Base-by-base conservation (phyloP, 2,329 filamentous ascomycete genomes). In the Trichophyton rubrum region DNA sequence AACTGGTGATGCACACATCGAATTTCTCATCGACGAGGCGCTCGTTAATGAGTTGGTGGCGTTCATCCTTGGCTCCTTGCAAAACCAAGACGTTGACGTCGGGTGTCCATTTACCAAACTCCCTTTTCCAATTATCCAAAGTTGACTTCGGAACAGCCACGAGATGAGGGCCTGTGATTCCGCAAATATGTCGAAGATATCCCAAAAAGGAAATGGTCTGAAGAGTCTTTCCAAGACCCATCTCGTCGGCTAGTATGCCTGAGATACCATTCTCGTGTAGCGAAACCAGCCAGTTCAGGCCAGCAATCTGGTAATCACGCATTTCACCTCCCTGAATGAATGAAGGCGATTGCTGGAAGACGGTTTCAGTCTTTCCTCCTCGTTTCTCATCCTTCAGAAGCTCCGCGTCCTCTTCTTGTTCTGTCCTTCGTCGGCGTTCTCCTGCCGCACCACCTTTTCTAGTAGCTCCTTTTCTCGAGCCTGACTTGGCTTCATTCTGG, bases 181-280 rank as follows among this genome's bases (percentile, higher is more conserved):
- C 90, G 74, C 89, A 87, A 63, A 96, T 84, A 74, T 95, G 93
- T 69, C 93, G 86, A 49, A 99, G 79, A 71, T 99, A 99, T 2
- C 93, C 93, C 38, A 99, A 77, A 75, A 99, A 99, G 1, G 93
- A 88, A 62, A 99, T 99, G 0, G 93, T 99, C 75, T 99, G 93
- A 30, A 99, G 76, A 0, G 93, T 99, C 79, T 99, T 99, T 69
- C 93, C 93, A 20, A 99, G 80, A 74, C 93, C 93, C 93, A 99
- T 99, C 77, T 99, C 93, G 70, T 99, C 93, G 63, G 93, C 93
- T 57, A 99, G 79, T 64, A 99, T 99, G 67, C 93, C 93, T 20
- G 92, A 97, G 66, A 99, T 99, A 78, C 93, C 93, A 69, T 99
- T 99, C 74, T 99, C 93, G 69, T 99, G 93, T 4, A 99, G 81